These are phyloP conservation scores for Biscutella laevigata DNA, from an alignment of 441 rosid species.

Conservation along the genomic window DNA sequence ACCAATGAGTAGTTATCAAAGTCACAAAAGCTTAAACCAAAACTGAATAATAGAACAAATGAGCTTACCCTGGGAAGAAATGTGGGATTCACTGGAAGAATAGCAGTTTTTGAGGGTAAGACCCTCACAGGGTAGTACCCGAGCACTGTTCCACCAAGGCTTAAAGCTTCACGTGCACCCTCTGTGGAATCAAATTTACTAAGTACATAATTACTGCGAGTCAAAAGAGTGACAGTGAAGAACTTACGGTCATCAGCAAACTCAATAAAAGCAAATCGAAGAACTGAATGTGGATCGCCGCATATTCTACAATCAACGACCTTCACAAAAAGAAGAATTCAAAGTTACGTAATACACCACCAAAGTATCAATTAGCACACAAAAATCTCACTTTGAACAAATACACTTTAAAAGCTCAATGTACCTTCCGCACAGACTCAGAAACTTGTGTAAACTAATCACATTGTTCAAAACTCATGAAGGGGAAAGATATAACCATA, in stretches of 20 bases:
- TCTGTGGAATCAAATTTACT: conserved; percentile 29
- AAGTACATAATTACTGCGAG: not conserved
- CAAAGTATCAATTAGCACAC: not conserved
- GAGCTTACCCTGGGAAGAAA: conserved; percentile 58
- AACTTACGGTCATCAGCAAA: conserved; percentile 65
- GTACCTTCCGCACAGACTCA: not conserved
- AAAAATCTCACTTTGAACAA: not conserved
- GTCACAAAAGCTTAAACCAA: not conserved
- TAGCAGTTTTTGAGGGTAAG: conserved; percentile 73
- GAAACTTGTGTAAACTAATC: not conserved
- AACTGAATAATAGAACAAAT: not conserved
- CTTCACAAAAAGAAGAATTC: conserved; percentile 30
- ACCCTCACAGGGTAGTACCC: conserved; percentile 65
- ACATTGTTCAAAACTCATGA: not conserved
- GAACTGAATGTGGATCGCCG: conserved; percentile 70
- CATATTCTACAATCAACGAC: conserved; percentile 71
- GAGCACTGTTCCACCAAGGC: conserved; percentile 55
- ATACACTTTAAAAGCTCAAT: not conserved
- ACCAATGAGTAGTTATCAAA: not conserved
- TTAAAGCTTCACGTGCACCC: conserved; percentile 50
- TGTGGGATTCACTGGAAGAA: conserved; percentile 71
- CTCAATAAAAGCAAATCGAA: conserved; percentile 71
- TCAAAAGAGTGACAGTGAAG: not conserved
- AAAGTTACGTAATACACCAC: conserved; percentile 4
- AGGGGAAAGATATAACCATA: not conserved